These are phyloP conservation scores for Saturnispora hagleri DNA, from an alignment of 805 yeast species.

Conservation along the genomic window DNA sequence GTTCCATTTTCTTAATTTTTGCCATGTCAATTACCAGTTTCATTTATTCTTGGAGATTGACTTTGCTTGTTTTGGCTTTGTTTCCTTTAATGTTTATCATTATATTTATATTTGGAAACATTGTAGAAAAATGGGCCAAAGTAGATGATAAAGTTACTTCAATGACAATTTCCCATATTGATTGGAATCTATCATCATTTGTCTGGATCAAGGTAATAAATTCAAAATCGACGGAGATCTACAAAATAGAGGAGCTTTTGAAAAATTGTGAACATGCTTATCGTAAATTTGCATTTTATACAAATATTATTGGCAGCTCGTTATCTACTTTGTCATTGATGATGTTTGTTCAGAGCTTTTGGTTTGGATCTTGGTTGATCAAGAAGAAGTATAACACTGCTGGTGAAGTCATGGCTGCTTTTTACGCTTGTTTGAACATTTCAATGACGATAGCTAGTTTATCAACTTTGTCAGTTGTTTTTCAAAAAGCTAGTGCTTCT, in stretches of 20 bases:
- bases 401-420: constrained; percentile 70
- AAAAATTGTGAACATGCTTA: constrained; percentile 30
- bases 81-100: constrained; percentile 55
- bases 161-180: constrained; percentile 47
- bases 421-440: constrained; percentile 70
- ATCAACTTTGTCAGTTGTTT: constrained; percentile 45
- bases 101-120: constrained; percentile 41
- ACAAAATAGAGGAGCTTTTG: constrained; percentile 30
- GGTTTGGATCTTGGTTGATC: constrained; percentile 77
- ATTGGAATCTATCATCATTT: constrained; percentile 61
- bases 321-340: constrained; percentile 49
- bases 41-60: constrained; percentile 75
- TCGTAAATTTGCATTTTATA: constrained; percentile 35
- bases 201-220: constrained; percentile 52
- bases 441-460: constrained; percentile 50
- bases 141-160: constrained; percentile 51
- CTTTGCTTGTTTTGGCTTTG: constrained; percentile 65
- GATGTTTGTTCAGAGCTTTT: constrained; percentile 86
- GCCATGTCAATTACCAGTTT: constrained; percentile 58
- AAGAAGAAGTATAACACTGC: constrained; percentile 38
- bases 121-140: constrained; percentile 40
- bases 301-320: constrained; percentile 47
- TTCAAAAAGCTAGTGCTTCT: constrained; percentile 71
- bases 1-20: constrained; percentile 42
- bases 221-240: constrained; percentile 45